Base-by-base conservation (phyloP, 768 basidiomycete species). In the Serendipita sp. region DNA sequence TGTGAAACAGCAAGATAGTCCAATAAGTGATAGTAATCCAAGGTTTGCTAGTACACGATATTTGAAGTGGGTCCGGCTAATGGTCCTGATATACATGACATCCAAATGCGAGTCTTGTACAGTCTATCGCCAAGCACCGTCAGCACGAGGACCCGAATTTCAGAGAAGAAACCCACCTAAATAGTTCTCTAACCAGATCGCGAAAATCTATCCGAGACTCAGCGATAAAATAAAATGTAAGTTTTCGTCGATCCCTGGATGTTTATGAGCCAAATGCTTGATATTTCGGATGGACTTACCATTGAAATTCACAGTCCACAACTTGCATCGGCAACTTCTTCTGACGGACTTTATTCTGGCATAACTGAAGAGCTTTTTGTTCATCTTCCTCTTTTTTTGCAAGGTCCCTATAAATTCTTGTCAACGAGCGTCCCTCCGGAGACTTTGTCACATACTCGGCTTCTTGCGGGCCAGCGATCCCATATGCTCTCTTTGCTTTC, bases 261-360 rank as follows among this genome's bases (percentile, higher is more conserved):
- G 23, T 23, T 23, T 23, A 23, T 23, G 23, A 23, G 23, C 23
- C 23, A 23, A 23, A 23, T 2, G 2, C 2, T 15, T 15, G 23
- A 23, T 23, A 23, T 23, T 23, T 23, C 23, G 23, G 23, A 23
- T 23, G 23, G 23, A 76, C 87, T 33, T 64, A 93, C 93, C 93
- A 98, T 72, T 99, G 95, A 76, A 94, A 99, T 75, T 98, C 95
- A 36, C 94, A 95, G 74, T 97, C 95, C 58, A 96, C 85, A 65
- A 99, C 93, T 74, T 97, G 91, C 95, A 99, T 99, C 16, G 93
- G 93, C 71, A 60, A 76, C 72, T 92, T 92, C 76, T 94, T 89
- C 73, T 92, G 91, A 63, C 85, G 79, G 13, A 96, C 94, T 74
- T 97, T 97, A 66, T 79, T 88, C 73, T 91, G 84, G 69, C 94